These are phyloP conservation scores for Pneumocystis sp. DNA, from an alignment of 1,139 yeast genomes.

Conservation along the genomic window DNA sequence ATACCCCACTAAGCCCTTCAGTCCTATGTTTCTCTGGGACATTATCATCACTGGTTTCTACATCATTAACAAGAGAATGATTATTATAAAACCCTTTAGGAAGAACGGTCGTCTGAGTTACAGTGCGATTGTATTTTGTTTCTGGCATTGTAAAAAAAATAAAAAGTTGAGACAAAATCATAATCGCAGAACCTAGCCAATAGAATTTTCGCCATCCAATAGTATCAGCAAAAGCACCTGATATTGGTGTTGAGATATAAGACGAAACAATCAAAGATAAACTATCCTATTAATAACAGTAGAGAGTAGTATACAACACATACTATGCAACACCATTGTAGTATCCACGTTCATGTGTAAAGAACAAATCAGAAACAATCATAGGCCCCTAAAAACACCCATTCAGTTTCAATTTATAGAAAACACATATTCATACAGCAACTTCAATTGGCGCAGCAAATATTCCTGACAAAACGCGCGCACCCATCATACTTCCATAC, in stretches of 20 bases:
- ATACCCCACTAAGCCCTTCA: not conserved
- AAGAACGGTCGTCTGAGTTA: not conserved
- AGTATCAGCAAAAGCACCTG: not conserved
- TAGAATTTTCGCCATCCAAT: not conserved
- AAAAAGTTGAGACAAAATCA: not conserved
- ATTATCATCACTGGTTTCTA: not conserved
- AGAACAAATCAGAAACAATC: not conserved
- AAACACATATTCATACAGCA: not conserved
- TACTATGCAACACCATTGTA: not conserved
- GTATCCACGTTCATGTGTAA: not conserved
- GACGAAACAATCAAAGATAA: not conserved
- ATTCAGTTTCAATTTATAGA: not conserved
- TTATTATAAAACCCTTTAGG: not conserved
- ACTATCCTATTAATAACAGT: not conserved
- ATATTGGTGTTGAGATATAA: not conserved
- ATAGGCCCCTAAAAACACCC: not conserved
- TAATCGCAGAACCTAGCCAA: not conserved
- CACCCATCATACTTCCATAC: not conserved
- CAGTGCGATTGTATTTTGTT: not conserved
- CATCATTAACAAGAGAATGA: not conserved
- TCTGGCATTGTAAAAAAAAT: not conserved
- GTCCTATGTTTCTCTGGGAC: not conserved
- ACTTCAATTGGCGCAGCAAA: not conserved
- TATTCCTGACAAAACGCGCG: not conserved
- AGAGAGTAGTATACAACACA: not conserved